Evolutionary conservation across 225 moss, liverwort and hornwort species (phyloP), one percentile per base, ranked within the genome.

Genomic region (Pleurozium schreberi): DNA sequence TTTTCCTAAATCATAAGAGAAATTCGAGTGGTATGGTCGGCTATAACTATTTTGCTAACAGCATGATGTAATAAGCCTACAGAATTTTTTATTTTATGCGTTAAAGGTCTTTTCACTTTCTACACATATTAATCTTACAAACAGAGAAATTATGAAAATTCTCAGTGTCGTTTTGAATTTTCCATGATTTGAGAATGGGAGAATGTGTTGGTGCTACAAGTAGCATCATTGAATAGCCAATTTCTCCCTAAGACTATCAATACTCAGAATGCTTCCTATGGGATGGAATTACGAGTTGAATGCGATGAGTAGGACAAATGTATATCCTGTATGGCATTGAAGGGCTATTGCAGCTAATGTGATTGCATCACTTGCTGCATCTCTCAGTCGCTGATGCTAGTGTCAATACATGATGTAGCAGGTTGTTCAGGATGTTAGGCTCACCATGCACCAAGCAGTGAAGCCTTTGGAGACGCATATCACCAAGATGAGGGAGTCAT

Each of bases 391-490:
- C 43, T 85, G 43, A 85, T 71, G 27, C 43, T 85, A 22, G 30
- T 27, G 38, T 38, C 68, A 66, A 66, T 61, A 36, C 60, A 89
- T 73, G 68, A 82, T 87, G 76, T 81, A 81, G 79, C 95, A 98
- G 97, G 94, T 96, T 5, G 97, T 96, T 73, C 83, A 94, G 87
- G 98, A 98, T 87, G 93, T 97, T 84, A 91, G 68, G 85, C 53
- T 91, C 75, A 97, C 97, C 38, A 88, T 98, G 81, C 93, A 94
- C 59, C 96, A 95, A 84, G 98, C 95, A 33, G 97, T 96, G 85
- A 95, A 94, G 83, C 98, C 97, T 34, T 75, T 98, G 83, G 95
- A 96, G 90, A 91, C 91, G 2, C 90, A 96, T 49, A 91, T 98
- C 22, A 93, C 87, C 43, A 96, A 87, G 92, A 91, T 98, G 47